Evolutionary conservation across 345 rosid species (phyloP), one percentile per base, ranked within the genome.

Genomic region (Erysimum cheiranthoides): DNA sequence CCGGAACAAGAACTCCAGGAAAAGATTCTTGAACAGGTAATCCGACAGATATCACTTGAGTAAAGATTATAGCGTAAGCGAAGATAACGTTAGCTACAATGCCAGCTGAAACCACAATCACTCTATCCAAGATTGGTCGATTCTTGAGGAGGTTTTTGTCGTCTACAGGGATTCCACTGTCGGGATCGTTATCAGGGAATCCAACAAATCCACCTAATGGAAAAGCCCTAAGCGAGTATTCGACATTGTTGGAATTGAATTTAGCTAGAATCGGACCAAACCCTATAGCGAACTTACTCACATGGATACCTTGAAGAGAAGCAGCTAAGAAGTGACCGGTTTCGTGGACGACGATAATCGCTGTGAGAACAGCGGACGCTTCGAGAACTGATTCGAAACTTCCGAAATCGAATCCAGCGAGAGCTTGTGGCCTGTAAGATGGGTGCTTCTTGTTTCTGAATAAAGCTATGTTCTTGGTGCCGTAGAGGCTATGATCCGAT

Each of bases 171-270:
- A 94, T 90, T 49, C 76, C 86, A 77, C 93, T 90, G 32, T 92
- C 87, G 0, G 97, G 98, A 77, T 94, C 98, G 71, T 94, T 92
- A 77, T 94, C 98, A 49, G 98, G 98, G 78, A 92, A 94, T 45
- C 95, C 98, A 21, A 92, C 98, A 78, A 90, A 94, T 12, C 98
- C 98, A 65, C 98, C 98, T 59, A 94, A 73, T 11, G 97, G 98
- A 73, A 94, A 86, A 46, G 97, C 97, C 63, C 97, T 86, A 68
- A 94, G 49, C 16, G 98, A 94, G 76, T 90, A 94, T 68, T 94
- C 98, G 4, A 94, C 97, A 58, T 92, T 92, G 8, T 86, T 92
- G 38, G 97, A 85, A 66, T 84, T 89, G 76, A 94, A 89, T 61
- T 90, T 94, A 38, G 97, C 96, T 61, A 94, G 78, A 71, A 90